These are phyloP conservation scores for Quercus lobata DNA, from an alignment of 331 rosid genomes.

Conservation along the genomic window DNA sequence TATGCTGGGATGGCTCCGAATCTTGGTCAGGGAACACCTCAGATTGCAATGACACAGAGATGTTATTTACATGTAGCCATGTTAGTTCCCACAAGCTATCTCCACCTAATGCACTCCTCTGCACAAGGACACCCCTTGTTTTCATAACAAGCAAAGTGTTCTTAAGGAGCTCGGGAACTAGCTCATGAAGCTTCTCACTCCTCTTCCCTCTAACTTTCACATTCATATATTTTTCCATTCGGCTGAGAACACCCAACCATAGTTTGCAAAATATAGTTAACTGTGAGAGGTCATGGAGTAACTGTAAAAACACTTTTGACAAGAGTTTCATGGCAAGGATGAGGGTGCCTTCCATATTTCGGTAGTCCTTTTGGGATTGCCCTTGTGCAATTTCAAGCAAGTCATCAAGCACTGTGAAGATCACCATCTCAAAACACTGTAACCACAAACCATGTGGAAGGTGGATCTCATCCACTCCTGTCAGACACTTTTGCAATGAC, in stretches of 20 bases:
- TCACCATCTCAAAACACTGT: constrained; percentile 81
- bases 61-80: constrained; percentile 75
- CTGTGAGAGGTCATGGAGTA: constrained; percentile 66
- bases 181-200: constrained; percentile 84
- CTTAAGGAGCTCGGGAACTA: constrained; percentile 87
- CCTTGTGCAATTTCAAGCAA: constrained; percentile 80
- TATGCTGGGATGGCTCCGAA: constrained; percentile 35
- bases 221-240: constrained; percentile 68
- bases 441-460: constrained; percentile 65
- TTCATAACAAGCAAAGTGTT: constrained; percentile 83
- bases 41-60: constrained; percentile 63
- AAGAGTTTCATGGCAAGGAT: constrained; percentile 72
- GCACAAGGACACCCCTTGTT: constrained; percentile 46
- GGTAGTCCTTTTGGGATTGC: constrained; percentile 71
- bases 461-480: constrained; percentile 58
- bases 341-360: constrained; percentile 94
- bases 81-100: constrained; percentile 90
- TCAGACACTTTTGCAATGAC: constrained; percentile 77
- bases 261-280: constrained; percentile 69
- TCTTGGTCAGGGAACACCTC: constrained; percentile 79
- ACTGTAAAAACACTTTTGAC: constrained; percentile 70
- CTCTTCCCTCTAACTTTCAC: constrained; percentile 70
- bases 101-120: constrained; percentile 61
- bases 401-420: constrained; percentile 83
- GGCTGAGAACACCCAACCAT: constrained; percentile 79